A percentile compares a stretch with the other conserved stretches of the same genome.
Evolutionary conservation across 2,329 filamentous ascomycete genomes (phyloP).

Genomic region (Stachybotrys elegans): DNA sequence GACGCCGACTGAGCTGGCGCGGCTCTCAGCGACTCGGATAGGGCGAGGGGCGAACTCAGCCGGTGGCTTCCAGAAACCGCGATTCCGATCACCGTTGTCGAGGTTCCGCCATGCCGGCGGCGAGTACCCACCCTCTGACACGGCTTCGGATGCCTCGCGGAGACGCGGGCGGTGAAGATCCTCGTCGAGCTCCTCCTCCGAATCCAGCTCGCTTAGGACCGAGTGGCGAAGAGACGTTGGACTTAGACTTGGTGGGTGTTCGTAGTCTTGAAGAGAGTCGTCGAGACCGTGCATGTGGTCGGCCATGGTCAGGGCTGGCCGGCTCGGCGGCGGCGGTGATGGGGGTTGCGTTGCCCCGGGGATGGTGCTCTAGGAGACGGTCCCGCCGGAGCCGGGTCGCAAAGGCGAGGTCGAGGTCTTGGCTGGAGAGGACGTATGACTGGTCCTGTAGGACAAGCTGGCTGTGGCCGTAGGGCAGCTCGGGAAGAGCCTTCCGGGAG

Average conservation of each 20-base stretch:
- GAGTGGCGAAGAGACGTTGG: slow-evolving; percentile 24
- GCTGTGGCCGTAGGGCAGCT: slow-evolving; percentile 15
- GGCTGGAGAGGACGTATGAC: slow-evolving; percentile 23
- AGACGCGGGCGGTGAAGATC: slow-evolving; percentile 14
- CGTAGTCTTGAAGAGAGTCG: slow-evolving; percentile 51
- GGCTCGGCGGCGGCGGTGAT: too few relatives aligned
- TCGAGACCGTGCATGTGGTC: slow-evolving; percentile 39
- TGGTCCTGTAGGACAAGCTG: slow-evolving; percentile 27
- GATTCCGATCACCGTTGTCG: slow-evolving; percentile 53
- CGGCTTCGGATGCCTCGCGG: slow-evolving; percentile 28
- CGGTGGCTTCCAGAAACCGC: slow-evolving; percentile 53
- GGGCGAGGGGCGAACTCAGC: slow-evolving; percentile 49
- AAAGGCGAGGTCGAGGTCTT: slow-evolving; percentile 13
- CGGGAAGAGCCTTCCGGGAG: slow-evolving; percentile 23
- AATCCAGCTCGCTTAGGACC: slow-evolving; percentile 28
- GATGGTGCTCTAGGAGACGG: slow-evolving; percentile 13
- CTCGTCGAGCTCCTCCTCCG: slow-evolving; percentile 32
- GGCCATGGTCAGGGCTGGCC: slow-evolving; percentile 16
- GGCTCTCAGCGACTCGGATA: slow-evolving; percentile 21
- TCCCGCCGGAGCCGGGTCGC: neutral
- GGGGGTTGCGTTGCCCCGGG: slow-evolving; percentile 10
- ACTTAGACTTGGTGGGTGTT: slow-evolving; percentile 38
- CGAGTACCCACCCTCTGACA: slow-evolving; percentile 52
- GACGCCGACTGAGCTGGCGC: slow-evolving; percentile 17
- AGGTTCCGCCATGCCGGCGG: slow-evolving; percentile 58